phyloP scores from a whole-genome alignment of 352 stramenopile genomes.

The Phytophthora sansomeana region DNA sequence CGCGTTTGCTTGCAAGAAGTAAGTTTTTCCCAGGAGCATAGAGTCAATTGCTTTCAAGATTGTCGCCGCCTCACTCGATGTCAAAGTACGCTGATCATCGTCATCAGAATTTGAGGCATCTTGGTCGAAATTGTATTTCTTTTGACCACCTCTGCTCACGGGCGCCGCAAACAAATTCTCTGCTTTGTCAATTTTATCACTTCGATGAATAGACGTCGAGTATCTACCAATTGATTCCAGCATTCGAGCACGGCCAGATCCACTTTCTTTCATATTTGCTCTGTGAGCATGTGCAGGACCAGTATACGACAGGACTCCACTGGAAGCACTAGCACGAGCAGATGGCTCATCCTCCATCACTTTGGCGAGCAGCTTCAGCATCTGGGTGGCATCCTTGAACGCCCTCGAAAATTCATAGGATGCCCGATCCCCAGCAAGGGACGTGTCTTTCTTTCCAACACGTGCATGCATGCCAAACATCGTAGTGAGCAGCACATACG shows the following conservation, averaged over 20 bases:
- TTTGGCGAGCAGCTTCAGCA: slow-evolving; percentile 82
- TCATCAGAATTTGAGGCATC: slow-evolving; percentile 18
- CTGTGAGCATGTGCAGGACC: slow-evolving; percentile 29
- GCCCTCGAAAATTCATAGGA: slow-evolving; percentile 74
- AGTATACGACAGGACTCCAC: slow-evolving; percentile 66
- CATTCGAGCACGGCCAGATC: slow-evolving; percentile 20
- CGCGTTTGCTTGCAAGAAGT: slow-evolving; percentile 45
- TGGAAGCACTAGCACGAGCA: slow-evolving; percentile 62
- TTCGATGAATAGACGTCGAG: slow-evolving; percentile 69
- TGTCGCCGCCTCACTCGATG: slow-evolving; percentile 29
- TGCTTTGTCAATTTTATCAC: slow-evolving; percentile 70
- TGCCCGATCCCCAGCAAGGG: slow-evolving; percentile 66
- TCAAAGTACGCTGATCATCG: slow-evolving; percentile 30
- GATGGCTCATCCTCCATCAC: slow-evolving; percentile 75
- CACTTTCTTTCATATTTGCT: slow-evolving; percentile 20
- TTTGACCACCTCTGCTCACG: slow-evolving; percentile 21
- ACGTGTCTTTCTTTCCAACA: slow-evolving; percentile 81
- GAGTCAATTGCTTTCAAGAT: slow-evolving; percentile 48
- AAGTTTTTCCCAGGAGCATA: slow-evolving; percentile 34
- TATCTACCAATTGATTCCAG: slow-evolving; percentile 75
- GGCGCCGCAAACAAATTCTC: slow-evolving; percentile 71
- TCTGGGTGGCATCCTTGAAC: slow-evolving; percentile 85
- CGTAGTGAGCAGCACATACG: slow-evolving; percentile 85
- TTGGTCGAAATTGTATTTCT: slow-evolving; percentile 26
- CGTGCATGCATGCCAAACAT: slow-evolving; percentile 87